Evolutionary conservation across 2,329 filamentous ascomycete genomes (phyloP).

Genomic region (Xylaria sp.): DNA sequence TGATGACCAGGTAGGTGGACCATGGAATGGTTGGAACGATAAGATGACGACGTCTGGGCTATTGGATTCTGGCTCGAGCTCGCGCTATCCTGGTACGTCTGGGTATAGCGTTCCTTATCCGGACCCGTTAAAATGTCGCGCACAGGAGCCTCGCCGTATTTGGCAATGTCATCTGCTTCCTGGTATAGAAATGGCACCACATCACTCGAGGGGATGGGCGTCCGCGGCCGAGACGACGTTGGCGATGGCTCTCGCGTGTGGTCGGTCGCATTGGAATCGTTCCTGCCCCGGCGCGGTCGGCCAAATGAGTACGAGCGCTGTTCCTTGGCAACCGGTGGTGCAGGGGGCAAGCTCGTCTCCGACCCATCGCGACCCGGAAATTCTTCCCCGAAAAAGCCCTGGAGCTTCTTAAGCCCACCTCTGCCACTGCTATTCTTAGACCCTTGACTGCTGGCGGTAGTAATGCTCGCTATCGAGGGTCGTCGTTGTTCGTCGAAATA

Average conservation of each 20-base stretch:
- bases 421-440: conserved; percentile 79
- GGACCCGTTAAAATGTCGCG: conserved; percentile 75
- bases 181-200: conserved; percentile 98
- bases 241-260: conserved; percentile 78
- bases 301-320: conserved; percentile 72
- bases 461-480: conserved; percentile 88
- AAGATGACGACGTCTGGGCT: conserved; percentile 71
- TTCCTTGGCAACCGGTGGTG: conserved; percentile 63
- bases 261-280: conserved; percentile 81
- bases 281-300: conserved; percentile 75
- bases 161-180: conserved; percentile 80
- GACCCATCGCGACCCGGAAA: conserved; percentile 79
- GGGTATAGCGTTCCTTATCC: conserved; percentile 74
- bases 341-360: conserved; percentile 71
- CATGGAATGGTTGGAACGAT: conserved; percentile 68
- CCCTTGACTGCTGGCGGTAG: conserved; percentile 84
- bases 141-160: conserved; percentile 82
- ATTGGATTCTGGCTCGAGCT: conserved; percentile 58
- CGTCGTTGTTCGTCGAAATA: conserved; percentile 79
- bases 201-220: conserved; percentile 88
- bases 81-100: conserved; percentile 59
- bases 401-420: conserved; percentile 82
- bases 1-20: conserved; percentile 73
- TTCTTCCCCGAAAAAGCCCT: conserved; percentile 93
- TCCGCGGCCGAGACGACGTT: conserved; percentile 79